Percentiles rank a stretch among this genome's conserved stretches.
These are phyloP conservation scores for Metschnikowia kunwiensis DNA, from an alignment of 805 yeast species.

Conservation along the genomic window DNA sequence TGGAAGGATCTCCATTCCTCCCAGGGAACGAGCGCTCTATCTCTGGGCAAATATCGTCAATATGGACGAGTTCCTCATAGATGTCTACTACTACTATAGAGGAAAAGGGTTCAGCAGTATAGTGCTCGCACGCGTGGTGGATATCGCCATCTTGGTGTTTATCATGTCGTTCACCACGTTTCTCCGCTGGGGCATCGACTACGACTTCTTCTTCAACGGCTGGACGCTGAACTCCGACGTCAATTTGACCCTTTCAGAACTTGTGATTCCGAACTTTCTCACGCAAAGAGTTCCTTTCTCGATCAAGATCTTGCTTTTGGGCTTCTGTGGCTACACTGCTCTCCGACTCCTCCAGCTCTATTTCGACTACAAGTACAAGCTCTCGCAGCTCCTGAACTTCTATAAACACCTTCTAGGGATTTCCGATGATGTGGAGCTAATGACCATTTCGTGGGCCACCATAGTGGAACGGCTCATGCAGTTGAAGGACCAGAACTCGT, in stretches of 20 bases:
- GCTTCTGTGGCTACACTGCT: slow-evolving; percentile 52
- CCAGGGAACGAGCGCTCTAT: slow-evolving; percentile 79
- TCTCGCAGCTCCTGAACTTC: slow-evolving; percentile 74
- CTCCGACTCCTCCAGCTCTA: slow-evolving; percentile 54
- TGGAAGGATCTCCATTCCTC: slow-evolving; percentile 31
- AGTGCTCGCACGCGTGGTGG: slow-evolving; percentile 60
- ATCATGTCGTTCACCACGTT: slow-evolving; percentile 77
- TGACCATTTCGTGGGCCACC: slow-evolving; percentile 90
- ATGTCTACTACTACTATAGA: slow-evolving; percentile 77
- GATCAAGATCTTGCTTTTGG: slow-evolving; percentile 61
- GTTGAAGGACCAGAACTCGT: slow-evolving; percentile 76
- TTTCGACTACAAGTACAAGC: slow-evolving; percentile 56
- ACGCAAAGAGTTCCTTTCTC: slow-evolving; percentile 37
- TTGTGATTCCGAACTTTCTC: slow-evolving; percentile 43
- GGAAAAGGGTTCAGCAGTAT: slow-evolving; percentile 85
- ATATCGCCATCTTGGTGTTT: slow-evolving; percentile 71
- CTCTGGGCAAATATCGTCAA: slow-evolving; percentile 96
- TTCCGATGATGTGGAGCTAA: slow-evolving; percentile 71
- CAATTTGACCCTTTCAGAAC: slow-evolving; percentile 30
- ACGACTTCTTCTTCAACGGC: slow-evolving; percentile 30
- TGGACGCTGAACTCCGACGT: slow-evolving; percentile 22
- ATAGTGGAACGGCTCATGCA: slow-evolving; percentile 73
- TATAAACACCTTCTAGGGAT: slow-evolving; percentile 69
- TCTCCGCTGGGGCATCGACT: slow-evolving; percentile 78
- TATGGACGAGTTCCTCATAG: slow-evolving; percentile 79